phyloP scores from a whole-genome alignment of 139 green algal species.

The Chlorella sorokiniana region DNA sequence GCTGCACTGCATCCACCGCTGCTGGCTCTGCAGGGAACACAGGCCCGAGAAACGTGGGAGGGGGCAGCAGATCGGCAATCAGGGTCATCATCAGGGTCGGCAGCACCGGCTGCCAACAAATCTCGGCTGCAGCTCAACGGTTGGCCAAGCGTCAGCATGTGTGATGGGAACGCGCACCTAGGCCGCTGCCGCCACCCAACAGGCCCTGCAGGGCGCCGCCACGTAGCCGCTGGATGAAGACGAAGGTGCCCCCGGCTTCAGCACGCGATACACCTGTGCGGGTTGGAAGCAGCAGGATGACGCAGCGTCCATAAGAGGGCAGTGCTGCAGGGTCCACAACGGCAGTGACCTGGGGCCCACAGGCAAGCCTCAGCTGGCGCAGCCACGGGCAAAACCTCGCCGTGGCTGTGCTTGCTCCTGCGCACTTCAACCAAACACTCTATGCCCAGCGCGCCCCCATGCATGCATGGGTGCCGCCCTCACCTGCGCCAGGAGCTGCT shows the following conservation, averaged over 20 bases:
- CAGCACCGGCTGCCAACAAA: no score
- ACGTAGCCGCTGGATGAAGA: conserved; percentile 59
- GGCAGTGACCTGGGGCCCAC: no score
- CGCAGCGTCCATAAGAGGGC: background rate
- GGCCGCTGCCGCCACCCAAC: conserved; percentile 3
- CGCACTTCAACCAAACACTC: background rate
- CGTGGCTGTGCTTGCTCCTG: no score
- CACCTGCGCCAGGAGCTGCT: conserved; percentile 44
- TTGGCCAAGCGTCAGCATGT: background rate
- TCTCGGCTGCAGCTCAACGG: background rate
- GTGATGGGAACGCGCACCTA: conserved; percentile 4
- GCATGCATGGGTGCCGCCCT: no score
- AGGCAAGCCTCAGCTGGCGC: no score
- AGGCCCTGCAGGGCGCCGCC: conserved; percentile 36
- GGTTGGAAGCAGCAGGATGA: background rate
- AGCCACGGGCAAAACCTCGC: no score
- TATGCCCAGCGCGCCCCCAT: background rate
- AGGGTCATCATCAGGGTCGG: no score
- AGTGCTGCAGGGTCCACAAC: no score
- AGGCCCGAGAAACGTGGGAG: background rate
- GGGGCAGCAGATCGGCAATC: background rate
- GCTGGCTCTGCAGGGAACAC: conserved; percentile 2
- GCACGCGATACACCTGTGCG: conserved; percentile 39
- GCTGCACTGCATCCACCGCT: conserved; percentile 30
- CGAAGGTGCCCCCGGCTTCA: conserved; percentile 62